phyloP scores from a whole-genome alignment of 306 rosid genomes.

The Coriaria nepalensis region DNA sequence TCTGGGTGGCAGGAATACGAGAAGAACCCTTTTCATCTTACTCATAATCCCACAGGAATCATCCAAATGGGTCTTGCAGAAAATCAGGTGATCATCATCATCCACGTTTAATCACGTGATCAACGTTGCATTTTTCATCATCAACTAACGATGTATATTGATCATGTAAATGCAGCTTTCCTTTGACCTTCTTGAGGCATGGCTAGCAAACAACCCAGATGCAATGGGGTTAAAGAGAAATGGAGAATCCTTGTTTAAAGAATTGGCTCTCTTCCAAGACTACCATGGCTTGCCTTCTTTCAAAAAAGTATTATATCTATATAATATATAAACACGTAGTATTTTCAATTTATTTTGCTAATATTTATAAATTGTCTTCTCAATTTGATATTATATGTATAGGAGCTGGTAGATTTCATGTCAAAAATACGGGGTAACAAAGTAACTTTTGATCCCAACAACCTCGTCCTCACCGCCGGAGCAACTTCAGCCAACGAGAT shows the following conservation, averaged over 20 bases:
- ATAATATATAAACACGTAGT: no score
- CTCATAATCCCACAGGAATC: slow-evolving; percentile 53
- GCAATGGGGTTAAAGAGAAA: slow-evolving; percentile 37
- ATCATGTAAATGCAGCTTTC: slow-evolving; percentile 40
- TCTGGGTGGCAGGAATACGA: slow-evolving; percentile 70
- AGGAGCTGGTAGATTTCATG: slow-evolving; percentile 63
- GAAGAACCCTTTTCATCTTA: slow-evolving; percentile 56
- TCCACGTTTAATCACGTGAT: background rate
- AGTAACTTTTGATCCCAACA: slow-evolving; percentile 29
- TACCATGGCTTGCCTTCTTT: slow-evolving; percentile 70
- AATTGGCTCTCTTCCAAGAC: slow-evolving; percentile 83
- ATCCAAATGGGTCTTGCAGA: slow-evolving; percentile 97
- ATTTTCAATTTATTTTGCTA: no score
- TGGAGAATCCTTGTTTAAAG: slow-evolving; percentile 48
- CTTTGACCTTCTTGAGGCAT: slow-evolving; percentile 48
- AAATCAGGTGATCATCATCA: slow-evolving; percentile 37
- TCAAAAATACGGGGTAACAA: slow-evolving; percentile 44
- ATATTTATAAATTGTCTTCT: background rate
- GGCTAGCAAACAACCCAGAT: slow-evolving; percentile 46
- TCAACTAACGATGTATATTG: background rate
- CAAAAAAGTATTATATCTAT: slow-evolving; percentile 32
- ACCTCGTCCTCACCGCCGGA: slow-evolving; percentile 75
- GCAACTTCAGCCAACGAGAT: slow-evolving; percentile 80
- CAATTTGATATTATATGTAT: background rate
- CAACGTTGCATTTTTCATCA: no score